Evolutionary conservation across 1,284 basidiomycete species (phyloP).

Genomic region (Leccinum pseudoinsigne): DNA sequence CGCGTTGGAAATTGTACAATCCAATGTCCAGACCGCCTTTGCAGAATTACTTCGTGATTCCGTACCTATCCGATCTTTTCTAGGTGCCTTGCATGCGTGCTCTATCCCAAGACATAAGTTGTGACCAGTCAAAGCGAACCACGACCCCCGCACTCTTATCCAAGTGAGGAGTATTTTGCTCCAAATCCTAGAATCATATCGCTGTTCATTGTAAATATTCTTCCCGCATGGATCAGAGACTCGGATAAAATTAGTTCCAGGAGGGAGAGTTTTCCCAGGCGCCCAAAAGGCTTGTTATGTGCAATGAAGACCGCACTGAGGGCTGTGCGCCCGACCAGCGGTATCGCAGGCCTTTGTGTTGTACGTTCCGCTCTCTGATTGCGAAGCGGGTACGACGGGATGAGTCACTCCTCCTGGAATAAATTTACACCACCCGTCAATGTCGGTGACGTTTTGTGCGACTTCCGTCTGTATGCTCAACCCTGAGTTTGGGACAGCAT

Average conservation of each 20-base stretch:
- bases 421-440: neutral
- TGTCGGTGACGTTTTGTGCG: too few species aligned
- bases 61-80: neutral
- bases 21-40: conserved; percentile 10
- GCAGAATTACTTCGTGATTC: neutral
- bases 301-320: neutral
- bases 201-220: neutral
- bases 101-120: neutral
- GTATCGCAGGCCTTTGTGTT: neutral
- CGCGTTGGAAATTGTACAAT: conserved; percentile 6
- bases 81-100: neutral
- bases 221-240: neutral
- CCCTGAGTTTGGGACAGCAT: too few species aligned
- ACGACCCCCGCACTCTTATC: conserved; percentile 21
- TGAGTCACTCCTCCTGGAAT: neutral
- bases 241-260: neutral
- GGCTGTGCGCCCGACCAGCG: neutral
- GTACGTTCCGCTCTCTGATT: neutral
- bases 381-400: neutral
- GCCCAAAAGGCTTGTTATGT: neutral
- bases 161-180: conserved; percentile 58
- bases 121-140: neutral
- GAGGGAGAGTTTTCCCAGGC: neutral
- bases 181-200: neutral
- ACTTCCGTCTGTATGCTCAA: too few species aligned